Conservation (phyloP, 805 yeast species). For the Saccharomycopsis sp. region DNA sequence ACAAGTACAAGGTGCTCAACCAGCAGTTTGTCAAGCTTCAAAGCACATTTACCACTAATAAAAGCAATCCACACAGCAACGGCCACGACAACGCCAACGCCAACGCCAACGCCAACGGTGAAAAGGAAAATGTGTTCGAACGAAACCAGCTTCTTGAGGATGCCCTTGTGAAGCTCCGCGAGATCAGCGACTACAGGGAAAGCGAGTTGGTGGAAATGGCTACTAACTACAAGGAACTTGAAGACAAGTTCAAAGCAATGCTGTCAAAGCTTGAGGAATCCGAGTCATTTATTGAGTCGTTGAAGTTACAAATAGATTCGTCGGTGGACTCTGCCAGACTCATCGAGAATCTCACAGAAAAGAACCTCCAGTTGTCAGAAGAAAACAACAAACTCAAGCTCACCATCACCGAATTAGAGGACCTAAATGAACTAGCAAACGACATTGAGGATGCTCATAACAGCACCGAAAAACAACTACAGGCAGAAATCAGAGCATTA, state of each 20-base stretch:
- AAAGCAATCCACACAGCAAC: constrained; percentile 6
- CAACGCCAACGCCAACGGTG: constrained; percentile 16
- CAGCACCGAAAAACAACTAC: constrained; percentile 39
- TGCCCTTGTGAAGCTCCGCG: constrained; percentile 34
- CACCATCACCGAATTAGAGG: constrained; percentile 41
- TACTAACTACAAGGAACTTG: constrained; percentile 10
- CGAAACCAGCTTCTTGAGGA: constrained; percentile 36
- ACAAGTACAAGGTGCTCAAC: constrained; percentile 29
- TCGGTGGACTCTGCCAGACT: constrained; percentile 29
- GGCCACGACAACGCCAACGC: constrained; percentile 20
- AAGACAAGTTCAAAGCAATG: constrained; percentile 13
- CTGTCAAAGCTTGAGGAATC: constrained; percentile 20
- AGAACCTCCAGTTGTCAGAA: constrained; percentile 32
- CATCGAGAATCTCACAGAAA: constrained; percentile 31
- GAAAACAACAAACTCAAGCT: constrained; percentile 31
- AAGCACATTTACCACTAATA: constrained; percentile 29
- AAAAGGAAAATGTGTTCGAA: constrained; percentile 19
- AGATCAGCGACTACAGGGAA: constrained; percentile 28
- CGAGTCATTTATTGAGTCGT: constrained; percentile 23
- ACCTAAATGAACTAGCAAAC: constrained; percentile 42
- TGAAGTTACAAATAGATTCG: constrained; percentile 28
- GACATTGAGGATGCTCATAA: constrained; percentile 40
- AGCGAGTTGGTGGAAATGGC: constrained; percentile 25
- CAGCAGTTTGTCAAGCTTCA: constrained; percentile 30
- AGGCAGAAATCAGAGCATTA: constrained; percentile 30